These are phyloP conservation scores for Porpolomopsis calyptriformis DNA, from an alignment of 768 basidiomycete species.

Conservation along the genomic window DNA sequence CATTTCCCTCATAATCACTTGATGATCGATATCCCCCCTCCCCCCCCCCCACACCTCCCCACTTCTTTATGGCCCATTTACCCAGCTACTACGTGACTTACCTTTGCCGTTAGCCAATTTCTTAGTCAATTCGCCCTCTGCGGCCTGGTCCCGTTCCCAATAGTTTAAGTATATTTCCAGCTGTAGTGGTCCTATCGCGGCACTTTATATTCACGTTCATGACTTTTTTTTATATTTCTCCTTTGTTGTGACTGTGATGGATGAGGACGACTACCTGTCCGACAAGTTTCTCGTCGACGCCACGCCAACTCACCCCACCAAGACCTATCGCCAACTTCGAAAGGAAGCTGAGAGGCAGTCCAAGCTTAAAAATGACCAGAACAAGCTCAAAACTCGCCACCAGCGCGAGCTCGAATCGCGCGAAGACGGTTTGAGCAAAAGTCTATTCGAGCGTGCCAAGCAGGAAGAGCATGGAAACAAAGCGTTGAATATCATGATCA, in stretches of 20 bases:
- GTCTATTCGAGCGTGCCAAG: constrained; percentile 67
- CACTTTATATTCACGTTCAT: too few relatives aligned
- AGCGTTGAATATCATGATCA: constrained; percentile 84
- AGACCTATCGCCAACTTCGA: constrained; percentile 63
- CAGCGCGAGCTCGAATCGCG: constrained; percentile 67
- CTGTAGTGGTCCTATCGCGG: too few relatives aligned
- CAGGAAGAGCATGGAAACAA: constrained; percentile 59
- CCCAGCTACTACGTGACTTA: not conserved
- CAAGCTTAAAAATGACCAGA: constrained; percentile 56
- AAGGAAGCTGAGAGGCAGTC: constrained; percentile 52
- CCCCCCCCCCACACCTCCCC: constrained; percentile 7
- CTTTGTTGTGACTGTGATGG: not conserved
- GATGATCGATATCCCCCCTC: constrained; percentile 6
- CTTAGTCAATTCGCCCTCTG: constrained; percentile 10
- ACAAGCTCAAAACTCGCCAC: constrained; percentile 50
- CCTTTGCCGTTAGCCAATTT: constrained; percentile 4
- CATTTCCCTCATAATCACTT: not conserved
- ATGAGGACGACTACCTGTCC: constrained; percentile 79
- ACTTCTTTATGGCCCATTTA: constrained; percentile 7
- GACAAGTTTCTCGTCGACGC: constrained; percentile 64
- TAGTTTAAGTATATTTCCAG: too few relatives aligned
- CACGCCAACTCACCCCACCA: constrained; percentile 29
- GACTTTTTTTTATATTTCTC: too few relatives aligned
- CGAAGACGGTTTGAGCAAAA: constrained; percentile 68
- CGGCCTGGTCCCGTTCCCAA: constrained; percentile 40